These are phyloP conservation scores for Begonia masoniana DNA, from an alignment of 306 rosid genomes.

Conservation along the genomic window DNA sequence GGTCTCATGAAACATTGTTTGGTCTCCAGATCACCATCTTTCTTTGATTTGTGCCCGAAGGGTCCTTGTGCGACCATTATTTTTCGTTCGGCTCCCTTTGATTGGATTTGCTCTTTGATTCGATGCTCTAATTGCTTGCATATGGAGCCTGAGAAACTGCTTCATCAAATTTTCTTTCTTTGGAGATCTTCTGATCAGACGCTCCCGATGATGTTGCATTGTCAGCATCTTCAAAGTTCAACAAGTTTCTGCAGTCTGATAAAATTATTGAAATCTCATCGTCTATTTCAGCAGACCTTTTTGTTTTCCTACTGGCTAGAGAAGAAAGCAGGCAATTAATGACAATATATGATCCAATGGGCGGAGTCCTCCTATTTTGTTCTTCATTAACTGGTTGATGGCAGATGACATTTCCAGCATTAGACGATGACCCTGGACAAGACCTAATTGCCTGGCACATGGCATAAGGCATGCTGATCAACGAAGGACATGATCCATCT, in stretches of 20 bases:
- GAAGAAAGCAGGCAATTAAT: conserved; percentile 37
- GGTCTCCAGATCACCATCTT: too few relatives aligned
- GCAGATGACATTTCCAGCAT: conserved; percentile 14
- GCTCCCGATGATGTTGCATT: conserved; percentile 2
- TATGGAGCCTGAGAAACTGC: conserved; percentile 10
- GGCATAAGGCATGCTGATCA: conserved; percentile 5
- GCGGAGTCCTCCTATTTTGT: too few relatives aligned
- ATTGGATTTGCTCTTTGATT: too few relatives aligned
- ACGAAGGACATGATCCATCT: neutral
- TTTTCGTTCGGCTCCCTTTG: too few relatives aligned
- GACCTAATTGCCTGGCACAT: conserved; percentile 9
- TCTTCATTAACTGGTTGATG: conserved; percentile 1
- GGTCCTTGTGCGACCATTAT: too few relatives aligned
- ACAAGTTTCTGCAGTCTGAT: conserved; percentile 12
- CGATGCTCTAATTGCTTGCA: neutral
- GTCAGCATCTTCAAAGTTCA: too few relatives aligned
- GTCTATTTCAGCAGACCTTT: conserved; percentile 22
- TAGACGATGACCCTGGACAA: conserved; percentile 12
- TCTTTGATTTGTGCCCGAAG: too few relatives aligned
- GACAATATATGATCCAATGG: conserved; percentile 9
- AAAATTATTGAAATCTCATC: conserved; percentile 38
- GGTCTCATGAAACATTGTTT: too few relatives aligned
- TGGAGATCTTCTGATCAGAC: conserved; percentile 28
- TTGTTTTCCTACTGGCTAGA: conserved; percentile 34
- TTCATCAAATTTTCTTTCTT: conserved; percentile 7